These are phyloP conservation scores for Myriosclerotinia scirpicola DNA, from an alignment of 2,329 filamentous ascomycete species.

Conservation along the genomic window DNA sequence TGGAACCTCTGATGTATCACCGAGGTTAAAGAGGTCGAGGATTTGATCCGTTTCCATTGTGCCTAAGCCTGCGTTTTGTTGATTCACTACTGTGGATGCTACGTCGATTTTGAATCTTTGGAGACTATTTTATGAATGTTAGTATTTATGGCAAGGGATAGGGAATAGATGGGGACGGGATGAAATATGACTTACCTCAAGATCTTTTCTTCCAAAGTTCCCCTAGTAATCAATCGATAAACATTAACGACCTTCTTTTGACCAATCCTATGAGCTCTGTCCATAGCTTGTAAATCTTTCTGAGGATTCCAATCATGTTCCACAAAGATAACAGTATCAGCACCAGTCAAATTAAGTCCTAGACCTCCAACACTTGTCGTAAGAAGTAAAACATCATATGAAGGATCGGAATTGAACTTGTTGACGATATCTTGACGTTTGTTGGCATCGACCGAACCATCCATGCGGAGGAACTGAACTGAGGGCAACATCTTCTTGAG, in stretches of 20 bases:
- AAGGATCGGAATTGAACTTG: conserved; percentile 96
- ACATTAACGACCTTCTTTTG: conserved; percentile 99
- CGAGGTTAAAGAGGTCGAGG: conserved; percentile 90
- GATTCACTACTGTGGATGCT: conserved; percentile 95
- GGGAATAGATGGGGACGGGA: conserved; percentile 3
- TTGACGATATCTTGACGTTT: conserved; percentile 98
- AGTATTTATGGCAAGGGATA: conserved; percentile 14
- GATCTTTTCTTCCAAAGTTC: conserved; percentile 98
- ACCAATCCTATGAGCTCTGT: conserved; percentile 94
- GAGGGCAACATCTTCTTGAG: conserved; percentile 87
- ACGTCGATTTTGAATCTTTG: conserved; percentile 99
- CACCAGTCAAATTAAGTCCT: conserved; percentile 91
- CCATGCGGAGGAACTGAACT: conserved; percentile 90
- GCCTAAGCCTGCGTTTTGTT: conserved; percentile 90
- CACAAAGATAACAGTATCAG: conserved; percentile 98
- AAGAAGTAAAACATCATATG: conserved; percentile 88
- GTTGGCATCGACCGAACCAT: conserved; percentile 88
- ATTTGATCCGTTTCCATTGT: conserved; percentile 99
- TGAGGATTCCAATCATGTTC: conserved; percentile 99
- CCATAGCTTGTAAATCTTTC: conserved; percentile 98
- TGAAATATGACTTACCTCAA: conserved; percentile 59
- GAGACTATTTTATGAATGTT: conserved; percentile 55
- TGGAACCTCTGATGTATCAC: conserved; percentile 71
- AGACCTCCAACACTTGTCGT: conserved; percentile 95
- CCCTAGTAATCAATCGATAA: conserved; percentile 92